Percentiles rank a stretch among this genome's conserved stretches.
Conservation (phyloP, 2,329 filamentous ascomycete species). For the Cladosporium sphaerospermum region DNA sequence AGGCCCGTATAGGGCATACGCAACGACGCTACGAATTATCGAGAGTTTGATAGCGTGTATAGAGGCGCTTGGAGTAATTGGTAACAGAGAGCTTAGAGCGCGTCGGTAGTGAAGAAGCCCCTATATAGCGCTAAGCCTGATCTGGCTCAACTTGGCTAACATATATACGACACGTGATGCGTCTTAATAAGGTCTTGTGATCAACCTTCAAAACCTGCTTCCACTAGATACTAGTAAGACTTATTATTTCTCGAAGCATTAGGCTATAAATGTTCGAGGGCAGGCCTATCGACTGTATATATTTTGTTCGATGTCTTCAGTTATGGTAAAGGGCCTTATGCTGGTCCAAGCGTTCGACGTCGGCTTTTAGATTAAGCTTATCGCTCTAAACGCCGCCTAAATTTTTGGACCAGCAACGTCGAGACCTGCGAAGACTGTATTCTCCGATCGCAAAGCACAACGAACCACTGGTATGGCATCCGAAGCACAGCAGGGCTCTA, state of each 20-base stretch:
- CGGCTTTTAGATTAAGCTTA: constrained; percentile 3
- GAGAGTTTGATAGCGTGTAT: background rate
- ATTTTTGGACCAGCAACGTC: constrained; percentile 9
- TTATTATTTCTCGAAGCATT: too few relatives aligned
- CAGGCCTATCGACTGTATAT: too few relatives aligned
- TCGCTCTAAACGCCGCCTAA: constrained; percentile 1
- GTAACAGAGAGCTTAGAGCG: background rate
- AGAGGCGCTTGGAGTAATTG: background rate
- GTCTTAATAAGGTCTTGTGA: too few relatives aligned
- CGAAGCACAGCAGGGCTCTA: constrained; percentile 13
- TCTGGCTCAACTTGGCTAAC: too few relatives aligned
- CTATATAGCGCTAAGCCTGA: background rate
- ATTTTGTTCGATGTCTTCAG: too few relatives aligned
- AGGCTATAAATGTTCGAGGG: too few relatives aligned
- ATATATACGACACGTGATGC: too few relatives aligned
- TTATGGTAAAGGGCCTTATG: background rate
- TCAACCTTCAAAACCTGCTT: too few relatives aligned
- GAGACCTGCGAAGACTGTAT: constrained; percentile 1
- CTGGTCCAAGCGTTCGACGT: background rate
- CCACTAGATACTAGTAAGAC: background rate
- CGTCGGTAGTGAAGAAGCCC: background rate
- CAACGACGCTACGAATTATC: too few relatives aligned
- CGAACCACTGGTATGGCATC: constrained; percentile 1
- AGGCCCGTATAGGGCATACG: too few relatives aligned
- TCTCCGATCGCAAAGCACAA: background rate